Evolutionary conservation across 1,139 yeast species (phyloP).

Genomic region (Candida smagusa): DNA sequence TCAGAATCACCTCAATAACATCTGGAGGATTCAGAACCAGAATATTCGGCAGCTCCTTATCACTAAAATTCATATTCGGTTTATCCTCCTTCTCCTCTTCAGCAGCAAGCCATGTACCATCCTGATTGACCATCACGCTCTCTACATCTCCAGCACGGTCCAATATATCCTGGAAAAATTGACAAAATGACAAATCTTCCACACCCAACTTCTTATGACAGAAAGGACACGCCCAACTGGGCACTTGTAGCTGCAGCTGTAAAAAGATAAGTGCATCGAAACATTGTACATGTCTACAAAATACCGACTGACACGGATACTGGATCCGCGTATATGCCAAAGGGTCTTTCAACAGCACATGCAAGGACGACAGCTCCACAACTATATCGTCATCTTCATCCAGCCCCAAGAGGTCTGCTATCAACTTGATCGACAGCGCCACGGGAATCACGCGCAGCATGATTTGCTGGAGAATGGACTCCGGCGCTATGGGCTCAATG

Average conservation of each 20-base stretch:
- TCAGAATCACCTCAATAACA: constrained; percentile 20
- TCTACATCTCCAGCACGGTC: constrained; percentile 45
- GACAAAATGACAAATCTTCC: constrained; percentile 58
- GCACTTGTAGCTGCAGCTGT: constrained; percentile 56
- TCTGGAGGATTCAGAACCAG: constrained; percentile 6
- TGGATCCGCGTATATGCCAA: constrained; percentile 59
- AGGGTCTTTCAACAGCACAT: constrained; percentile 61
- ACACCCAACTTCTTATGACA: constrained; percentile 46
- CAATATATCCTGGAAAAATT: constrained; percentile 54
- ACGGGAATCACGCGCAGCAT: constrained; percentile 45
- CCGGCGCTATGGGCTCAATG: constrained; percentile 46
- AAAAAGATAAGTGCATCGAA: constrained; percentile 64
- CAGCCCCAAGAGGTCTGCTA: constrained; percentile 30
- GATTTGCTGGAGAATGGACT: constrained; percentile 24
- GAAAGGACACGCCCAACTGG: constrained; percentile 69
- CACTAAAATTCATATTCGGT: constrained; percentile 1
- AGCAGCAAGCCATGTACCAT: constrained; percentile 55
- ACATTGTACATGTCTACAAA: constrained; percentile 68
- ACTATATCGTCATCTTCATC: constrained; percentile 49
- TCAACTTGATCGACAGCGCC: constrained; percentile 42
- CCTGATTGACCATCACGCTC: constrained; percentile 49
- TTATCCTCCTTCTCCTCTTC: constrained; percentile 4
- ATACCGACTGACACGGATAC: constrained; percentile 55
- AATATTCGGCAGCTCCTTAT: constrained; percentile 3
- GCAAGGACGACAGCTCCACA: constrained; percentile 53